Conservation (phyloP, 129 eudicot genomes). For the Escallonia herrerae region DNA sequence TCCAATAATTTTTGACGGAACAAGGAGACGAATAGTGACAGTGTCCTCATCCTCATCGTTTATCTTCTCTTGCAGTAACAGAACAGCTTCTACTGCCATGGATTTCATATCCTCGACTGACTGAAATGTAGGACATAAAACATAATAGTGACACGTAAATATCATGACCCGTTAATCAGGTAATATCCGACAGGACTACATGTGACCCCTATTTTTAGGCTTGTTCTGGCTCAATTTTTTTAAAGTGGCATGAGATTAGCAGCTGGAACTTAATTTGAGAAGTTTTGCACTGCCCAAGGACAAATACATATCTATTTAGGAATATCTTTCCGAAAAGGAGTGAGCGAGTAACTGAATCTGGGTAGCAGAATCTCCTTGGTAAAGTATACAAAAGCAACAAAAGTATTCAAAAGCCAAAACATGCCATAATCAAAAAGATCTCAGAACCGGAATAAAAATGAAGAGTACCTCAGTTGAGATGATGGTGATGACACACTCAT, state of each 20-base stretch:
- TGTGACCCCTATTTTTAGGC: too few species aligned
- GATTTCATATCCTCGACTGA: constrained; percentile 77
- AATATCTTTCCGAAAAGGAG: too few species aligned
- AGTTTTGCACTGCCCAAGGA: too few species aligned
- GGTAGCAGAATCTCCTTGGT: neutral
- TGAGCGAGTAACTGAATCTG: neutral
- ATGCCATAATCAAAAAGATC: neutral
- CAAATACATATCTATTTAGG: too few species aligned
- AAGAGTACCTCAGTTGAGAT: constrained; percentile 62
- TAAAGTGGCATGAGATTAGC: too few species aligned
- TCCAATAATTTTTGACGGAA: constrained; percentile 86
- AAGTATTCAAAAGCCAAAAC: too few species aligned
- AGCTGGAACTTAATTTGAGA: too few species aligned
- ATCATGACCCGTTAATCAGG: too few species aligned
- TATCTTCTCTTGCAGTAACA: constrained; percentile 86
- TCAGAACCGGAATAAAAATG: neutral
- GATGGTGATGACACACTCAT: constrained; percentile 61
- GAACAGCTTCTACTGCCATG: constrained; percentile 92
- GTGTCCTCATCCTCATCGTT: constrained; percentile 70
- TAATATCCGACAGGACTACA: too few species aligned
- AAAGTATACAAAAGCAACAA: too few species aligned
- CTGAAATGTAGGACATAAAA: constrained; percentile 19
- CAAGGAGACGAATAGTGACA: constrained; percentile 61
- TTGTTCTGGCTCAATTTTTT: too few species aligned
- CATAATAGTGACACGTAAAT: too few species aligned